Conservation (phyloP, 2,329 filamentous ascomycete species). For the Hymenoscyphus salicellus region DNA sequence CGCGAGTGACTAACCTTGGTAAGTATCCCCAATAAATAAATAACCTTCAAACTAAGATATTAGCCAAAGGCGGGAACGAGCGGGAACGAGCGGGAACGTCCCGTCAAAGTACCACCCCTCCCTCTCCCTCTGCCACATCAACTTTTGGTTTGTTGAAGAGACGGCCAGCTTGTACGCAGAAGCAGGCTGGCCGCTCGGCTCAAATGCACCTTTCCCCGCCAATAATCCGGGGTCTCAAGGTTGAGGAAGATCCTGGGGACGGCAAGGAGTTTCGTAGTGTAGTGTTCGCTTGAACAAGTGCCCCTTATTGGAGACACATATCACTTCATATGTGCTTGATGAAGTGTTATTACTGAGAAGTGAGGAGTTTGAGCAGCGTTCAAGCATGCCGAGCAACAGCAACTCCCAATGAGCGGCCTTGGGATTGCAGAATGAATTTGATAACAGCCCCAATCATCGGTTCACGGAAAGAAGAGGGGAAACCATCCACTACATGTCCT, state of each 20-base stretch:
- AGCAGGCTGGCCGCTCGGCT: not conserved
- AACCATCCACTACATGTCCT: not conserved
- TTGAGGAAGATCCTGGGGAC: not conserved
- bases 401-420: not conserved
- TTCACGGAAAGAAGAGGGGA: slow-evolving; percentile 1
- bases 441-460: not conserved
- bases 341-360: not conserved
- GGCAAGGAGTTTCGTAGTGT: not conserved
- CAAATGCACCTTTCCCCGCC: slow-evolving; percentile 2
- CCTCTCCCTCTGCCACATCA: not conserved
- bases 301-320: not conserved
- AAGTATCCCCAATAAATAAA: not conserved
- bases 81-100: not conserved
- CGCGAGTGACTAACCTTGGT: not conserved
- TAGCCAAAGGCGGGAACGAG: slow-evolving; percentile 3
- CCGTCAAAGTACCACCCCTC: not conserved
- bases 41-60: not conserved
- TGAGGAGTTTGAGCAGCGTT: not conserved
- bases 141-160: not conserved
- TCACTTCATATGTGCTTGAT: not conserved
- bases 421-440: not conserved
- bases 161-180: not conserved
- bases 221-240: not conserved
- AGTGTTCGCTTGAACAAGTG: not conserved
- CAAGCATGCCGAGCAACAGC: not conserved